Conservation (phyloP, 306 rosid species). For the Oxytropis ochrocephala region DNA sequence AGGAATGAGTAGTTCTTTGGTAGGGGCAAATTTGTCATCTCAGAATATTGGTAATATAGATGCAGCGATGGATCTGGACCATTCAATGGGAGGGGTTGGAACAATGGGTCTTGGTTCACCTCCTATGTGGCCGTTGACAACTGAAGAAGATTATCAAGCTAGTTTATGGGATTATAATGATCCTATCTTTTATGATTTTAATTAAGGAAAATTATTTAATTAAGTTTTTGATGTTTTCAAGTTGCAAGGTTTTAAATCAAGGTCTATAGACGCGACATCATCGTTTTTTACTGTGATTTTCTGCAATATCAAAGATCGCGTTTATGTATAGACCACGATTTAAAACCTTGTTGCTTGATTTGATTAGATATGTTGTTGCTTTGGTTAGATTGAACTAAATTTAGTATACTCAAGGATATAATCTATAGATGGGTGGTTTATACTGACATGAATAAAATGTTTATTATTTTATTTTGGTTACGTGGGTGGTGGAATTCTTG, state of each 20-base stretch:
- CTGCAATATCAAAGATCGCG: too few relatives aligned
- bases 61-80: conserved; percentile 31
- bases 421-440: not conserved
- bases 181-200: conserved; percentile 64
- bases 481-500: not conserved
- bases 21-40: conserved; percentile 27
- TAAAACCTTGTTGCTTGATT: not conserved
- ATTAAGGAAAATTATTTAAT: conserved; percentile 3
- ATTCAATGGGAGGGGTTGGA: conserved; percentile 16
- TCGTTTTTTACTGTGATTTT: too few relatives aligned
- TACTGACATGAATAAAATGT: not conserved
- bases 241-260: too few relatives aligned
- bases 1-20: conserved; percentile 18
- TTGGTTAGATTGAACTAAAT: not conserved
- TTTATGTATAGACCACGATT: too few relatives aligned
- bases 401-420: not conserved
- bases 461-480: not conserved
- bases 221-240: not conserved
- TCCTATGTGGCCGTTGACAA: conserved; percentile 50
- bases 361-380: not conserved
- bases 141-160: conserved; percentile 39
- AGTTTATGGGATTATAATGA: conserved; percentile 77
- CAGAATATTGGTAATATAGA: conserved; percentile 7
- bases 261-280: too few relatives aligned
- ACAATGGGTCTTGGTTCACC: conserved; percentile 39